A percentile compares a stretch with the other conserved stretches of the same genome.
Evolutionary conservation across 768 basidiomycete genomes (phyloP).

Genomic region (Pseudohyphozyma bogoriensis): DNA sequence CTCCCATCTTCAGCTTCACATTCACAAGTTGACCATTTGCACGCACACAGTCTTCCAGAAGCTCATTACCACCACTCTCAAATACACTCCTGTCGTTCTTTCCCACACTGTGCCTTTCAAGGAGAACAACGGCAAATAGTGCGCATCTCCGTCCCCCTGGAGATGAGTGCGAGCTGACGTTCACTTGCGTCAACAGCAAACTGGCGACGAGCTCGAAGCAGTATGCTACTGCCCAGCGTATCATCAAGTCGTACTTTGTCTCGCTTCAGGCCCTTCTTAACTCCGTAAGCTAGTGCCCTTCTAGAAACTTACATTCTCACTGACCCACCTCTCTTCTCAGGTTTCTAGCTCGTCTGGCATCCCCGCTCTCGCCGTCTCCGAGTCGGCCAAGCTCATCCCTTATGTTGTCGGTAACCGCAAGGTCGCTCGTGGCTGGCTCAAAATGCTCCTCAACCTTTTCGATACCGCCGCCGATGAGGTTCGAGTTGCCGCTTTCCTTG

Average conservation of each 20-base stretch:
- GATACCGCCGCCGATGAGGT: constrained; percentile 61
- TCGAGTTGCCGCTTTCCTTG: constrained; percentile 74
- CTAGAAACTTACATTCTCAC: constrained; percentile 42
- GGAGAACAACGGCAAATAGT: constrained; percentile 78
- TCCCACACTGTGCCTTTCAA: constrained; percentile 82
- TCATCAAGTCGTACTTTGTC: constrained; percentile 80
- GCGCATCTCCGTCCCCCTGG: constrained; percentile 35
- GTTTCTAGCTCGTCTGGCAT: constrained; percentile 28
- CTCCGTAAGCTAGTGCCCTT: constrained; percentile 46
- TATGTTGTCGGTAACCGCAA: constrained; percentile 77
- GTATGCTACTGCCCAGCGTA: constrained; percentile 71
- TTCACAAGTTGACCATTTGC: background rate
- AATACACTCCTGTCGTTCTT: constrained; percentile 82
- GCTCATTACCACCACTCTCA: constrained; percentile 70
- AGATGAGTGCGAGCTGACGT: constrained; percentile 6
- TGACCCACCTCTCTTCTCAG: too few relatives aligned
- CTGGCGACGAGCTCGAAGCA: constrained; percentile 68
- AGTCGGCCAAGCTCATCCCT: constrained; percentile 80
- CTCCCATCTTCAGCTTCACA: background rate
- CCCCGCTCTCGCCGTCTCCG: constrained; percentile 56
- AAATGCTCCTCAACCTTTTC: constrained; percentile 36
- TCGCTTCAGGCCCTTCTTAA: constrained; percentile 70
- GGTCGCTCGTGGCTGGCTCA: constrained; percentile 73
- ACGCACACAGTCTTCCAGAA: constrained; percentile 73
- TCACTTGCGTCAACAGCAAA: constrained; percentile 53